These are phyloP conservation scores for Nissolia schottii DNA, from an alignment of 306 rosid genomes.

Conservation along the genomic window DNA sequence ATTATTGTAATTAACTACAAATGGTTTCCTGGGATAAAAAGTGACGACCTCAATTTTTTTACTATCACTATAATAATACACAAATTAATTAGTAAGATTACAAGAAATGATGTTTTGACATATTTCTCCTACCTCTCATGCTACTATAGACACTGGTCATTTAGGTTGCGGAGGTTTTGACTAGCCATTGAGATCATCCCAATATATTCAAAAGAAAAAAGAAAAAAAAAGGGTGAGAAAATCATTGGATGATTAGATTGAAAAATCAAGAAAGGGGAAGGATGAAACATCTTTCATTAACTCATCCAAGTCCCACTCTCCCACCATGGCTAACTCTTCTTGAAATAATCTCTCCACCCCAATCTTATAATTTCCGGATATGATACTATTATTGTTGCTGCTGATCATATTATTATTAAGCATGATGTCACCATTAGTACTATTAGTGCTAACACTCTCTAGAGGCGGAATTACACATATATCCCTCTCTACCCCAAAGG, in stretches of 20 bases:
- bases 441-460: conserved; percentile 42
- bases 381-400: conserved; percentile 19
- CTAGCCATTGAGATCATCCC: neutral
- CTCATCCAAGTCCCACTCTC: conserved; percentile 87
- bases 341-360: conserved; percentile 55
- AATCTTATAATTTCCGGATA: conserved; percentile 31
- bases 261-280: conserved; percentile 64
- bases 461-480: conserved; percentile 58
- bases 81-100: conserved; percentile 10
- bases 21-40: neutral
- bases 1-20: conserved; percentile 15
- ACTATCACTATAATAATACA: conserved; percentile 1
- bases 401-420: conserved; percentile 24
- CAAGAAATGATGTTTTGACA: conserved; percentile 10
- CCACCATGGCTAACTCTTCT: conserved; percentile 51
- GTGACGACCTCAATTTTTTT: conserved; percentile 1
- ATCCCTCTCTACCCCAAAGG: conserved; percentile 40
- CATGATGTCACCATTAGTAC: too few species aligned
- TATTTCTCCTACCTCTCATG: neutral
- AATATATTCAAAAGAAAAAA: neutral
- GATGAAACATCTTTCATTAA: conserved; percentile 85
- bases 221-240: neutral
- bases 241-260: conserved; percentile 31
- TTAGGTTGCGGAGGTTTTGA: neutral
- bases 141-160: too few species aligned